Evolutionary conservation across 2,329 filamentous ascomycete species (phyloP).

Genomic region (Penicillium sp.): DNA sequence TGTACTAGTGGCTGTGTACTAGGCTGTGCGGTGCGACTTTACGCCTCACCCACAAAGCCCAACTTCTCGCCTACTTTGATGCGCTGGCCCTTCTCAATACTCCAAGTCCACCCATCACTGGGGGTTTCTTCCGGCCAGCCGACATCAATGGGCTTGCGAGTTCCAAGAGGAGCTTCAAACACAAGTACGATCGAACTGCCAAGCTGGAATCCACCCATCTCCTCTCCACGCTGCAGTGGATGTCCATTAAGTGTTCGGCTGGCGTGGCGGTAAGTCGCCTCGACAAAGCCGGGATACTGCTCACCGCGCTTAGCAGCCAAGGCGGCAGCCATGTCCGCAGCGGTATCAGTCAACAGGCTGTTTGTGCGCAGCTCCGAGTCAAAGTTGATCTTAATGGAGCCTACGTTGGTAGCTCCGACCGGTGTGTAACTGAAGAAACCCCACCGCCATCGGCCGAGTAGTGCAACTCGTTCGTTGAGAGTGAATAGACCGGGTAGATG

Average conservation of each 20-base stretch:
- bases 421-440: conserved; percentile 97
- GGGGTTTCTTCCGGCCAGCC: conserved; percentile 57
- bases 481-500: conserved; percentile 93
- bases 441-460: conserved; percentile 91
- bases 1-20: background rate
- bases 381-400: conserved; percentile 95
- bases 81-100: conserved; percentile 78
- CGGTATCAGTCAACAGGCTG: conserved; percentile 86
- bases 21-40: conserved; percentile 5
- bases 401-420: conserved; percentile 95
- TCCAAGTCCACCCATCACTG: conserved; percentile 77
- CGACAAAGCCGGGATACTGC: conserved; percentile 83
- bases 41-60: conserved; percentile 59
- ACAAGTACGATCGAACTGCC: conserved; percentile 94
- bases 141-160: conserved; percentile 57
- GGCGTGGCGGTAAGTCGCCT: conserved; percentile 81
- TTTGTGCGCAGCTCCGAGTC: conserved; percentile 92
- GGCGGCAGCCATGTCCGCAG: conserved; percentile 80
- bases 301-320: conserved; percentile 73
- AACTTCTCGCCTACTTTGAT: conserved; percentile 87
- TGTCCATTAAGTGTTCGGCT: conserved; percentile 78
- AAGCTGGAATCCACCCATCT: conserved; percentile 97
- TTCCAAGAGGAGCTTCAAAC: conserved; percentile 81
- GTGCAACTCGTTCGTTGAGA: conserved; percentile 90
- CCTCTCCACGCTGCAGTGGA: conserved; percentile 80